phyloP scores from a whole-genome alignment of 352 stramenopile species.

The Phytopythium kandeliae region DNA sequence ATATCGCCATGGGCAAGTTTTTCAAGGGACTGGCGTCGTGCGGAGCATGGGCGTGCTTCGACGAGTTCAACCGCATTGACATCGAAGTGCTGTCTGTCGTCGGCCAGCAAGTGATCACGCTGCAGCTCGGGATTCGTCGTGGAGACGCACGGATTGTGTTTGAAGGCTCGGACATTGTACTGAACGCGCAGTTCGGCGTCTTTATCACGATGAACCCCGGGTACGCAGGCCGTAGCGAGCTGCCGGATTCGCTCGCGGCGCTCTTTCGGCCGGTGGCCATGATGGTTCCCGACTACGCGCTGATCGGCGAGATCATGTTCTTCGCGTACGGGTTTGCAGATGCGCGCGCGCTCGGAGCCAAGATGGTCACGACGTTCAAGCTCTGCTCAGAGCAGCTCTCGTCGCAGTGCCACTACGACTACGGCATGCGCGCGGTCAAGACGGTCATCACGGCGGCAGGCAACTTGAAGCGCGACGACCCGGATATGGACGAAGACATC shows the following conservation, averaged over 20 bases:
- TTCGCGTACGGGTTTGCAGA: constrained; percentile 94
- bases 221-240: constrained; percentile 92
- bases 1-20: constrained; percentile 95
- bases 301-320: constrained; percentile 97
- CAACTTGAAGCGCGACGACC: constrained; percentile 92
- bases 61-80: constrained; percentile 97
- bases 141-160: constrained; percentile 90
- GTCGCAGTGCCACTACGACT: constrained; percentile 95
- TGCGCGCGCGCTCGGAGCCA: constrained; percentile 89
- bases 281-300: constrained; percentile 96
- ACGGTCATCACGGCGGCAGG: constrained; percentile 93
- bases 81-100: constrained; percentile 90
- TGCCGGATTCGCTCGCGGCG: constrained; percentile 94
- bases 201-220: constrained; percentile 97
- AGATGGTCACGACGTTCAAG: constrained; percentile 96
- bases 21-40: constrained; percentile 90
- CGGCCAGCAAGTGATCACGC: constrained; percentile 80
- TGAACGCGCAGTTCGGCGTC: constrained; percentile 92
- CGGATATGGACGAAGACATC: constrained; percentile 92
- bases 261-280: constrained; percentile 95
- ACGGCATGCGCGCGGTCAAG: constrained; percentile 95
- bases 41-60: constrained; percentile 94
- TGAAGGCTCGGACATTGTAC: constrained; percentile 91
- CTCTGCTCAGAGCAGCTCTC: constrained; percentile 94
- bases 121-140: constrained; percentile 85